phyloP scores from a whole-genome alignment of 805 yeast genomes.

The Millerozyma miso region DNA sequence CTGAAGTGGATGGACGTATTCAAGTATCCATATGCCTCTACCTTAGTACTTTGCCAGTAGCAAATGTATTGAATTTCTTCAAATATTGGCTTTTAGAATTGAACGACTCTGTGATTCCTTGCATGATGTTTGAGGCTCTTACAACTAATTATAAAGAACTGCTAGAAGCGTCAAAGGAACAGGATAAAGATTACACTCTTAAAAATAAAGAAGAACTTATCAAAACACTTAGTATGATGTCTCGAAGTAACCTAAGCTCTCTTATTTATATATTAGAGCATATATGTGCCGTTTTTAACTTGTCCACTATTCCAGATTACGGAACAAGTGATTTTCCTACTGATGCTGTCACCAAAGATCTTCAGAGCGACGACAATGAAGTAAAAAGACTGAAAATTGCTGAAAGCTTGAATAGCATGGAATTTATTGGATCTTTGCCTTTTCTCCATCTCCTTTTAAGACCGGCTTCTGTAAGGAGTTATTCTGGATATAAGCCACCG shows the following conservation, averaged over 20 bases:
- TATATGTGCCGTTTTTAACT: slow-evolving; percentile 19
- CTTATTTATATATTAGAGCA: slow-evolving; percentile 34
- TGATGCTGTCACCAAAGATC: slow-evolving; percentile 19
- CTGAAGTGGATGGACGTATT: slow-evolving; percentile 18
- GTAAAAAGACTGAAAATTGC: slow-evolving; percentile 7
- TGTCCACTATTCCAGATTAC: slow-evolving; percentile 21
- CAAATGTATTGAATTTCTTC: slow-evolving; percentile 25
- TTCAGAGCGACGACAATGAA: slow-evolving; percentile 6
- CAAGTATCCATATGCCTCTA: slow-evolving; percentile 13
- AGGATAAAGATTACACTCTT: slow-evolving; percentile 9
- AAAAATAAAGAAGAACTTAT: slow-evolving; percentile 14
- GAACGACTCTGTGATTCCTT: slow-evolving; percentile 39
- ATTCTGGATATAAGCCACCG: slow-evolving; percentile 39
- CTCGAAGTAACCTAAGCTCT: slow-evolving; percentile 37
- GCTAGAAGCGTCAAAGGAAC: slow-evolving; percentile 1
- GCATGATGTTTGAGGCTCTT: slow-evolving; percentile 34
- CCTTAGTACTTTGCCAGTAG: slow-evolving; percentile 6
- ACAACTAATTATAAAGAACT: slow-evolving; percentile 14
- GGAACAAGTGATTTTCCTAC: slow-evolving; percentile 18
- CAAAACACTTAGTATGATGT: slow-evolving; percentile 27
- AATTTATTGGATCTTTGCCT: slow-evolving; percentile 33
- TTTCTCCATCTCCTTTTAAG: slow-evolving; percentile 38
- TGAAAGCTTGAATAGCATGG: slow-evolving; percentile 29
- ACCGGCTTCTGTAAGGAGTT: slow-evolving; percentile 34
- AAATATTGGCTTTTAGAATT: slow-evolving; percentile 40